phyloP scores from a whole-genome alignment of 2,329 filamentous ascomycete genomes.

The Colletotrichum sp. region DNA sequence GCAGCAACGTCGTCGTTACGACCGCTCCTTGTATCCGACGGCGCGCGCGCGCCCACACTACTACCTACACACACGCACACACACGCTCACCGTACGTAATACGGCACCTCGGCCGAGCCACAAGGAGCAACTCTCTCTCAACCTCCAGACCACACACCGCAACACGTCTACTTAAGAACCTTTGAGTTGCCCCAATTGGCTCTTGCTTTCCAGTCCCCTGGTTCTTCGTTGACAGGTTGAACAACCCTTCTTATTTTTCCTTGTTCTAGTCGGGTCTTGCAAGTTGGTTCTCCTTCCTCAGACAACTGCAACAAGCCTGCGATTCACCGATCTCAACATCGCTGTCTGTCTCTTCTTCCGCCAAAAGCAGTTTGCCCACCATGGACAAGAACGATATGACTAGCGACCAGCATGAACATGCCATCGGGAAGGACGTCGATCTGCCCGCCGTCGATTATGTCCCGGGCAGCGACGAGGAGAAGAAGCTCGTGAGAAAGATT shows the following conservation, averaged over 20 bases:
- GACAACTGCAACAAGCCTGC: neutral
- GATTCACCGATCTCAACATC: neutral
- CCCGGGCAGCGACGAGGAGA: slow-evolving; percentile 34
- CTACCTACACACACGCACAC: neutral
- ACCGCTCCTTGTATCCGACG: neutral
- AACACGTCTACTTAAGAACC: neutral
- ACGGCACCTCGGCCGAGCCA: neutral
- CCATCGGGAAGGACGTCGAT: neutral
- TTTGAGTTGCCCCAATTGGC: neutral
- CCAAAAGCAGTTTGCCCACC: neutral
- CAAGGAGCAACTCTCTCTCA: neutral
- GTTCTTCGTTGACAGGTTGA: neutral
- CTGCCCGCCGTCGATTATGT: slow-evolving; percentile 26
- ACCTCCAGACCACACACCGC: neutral
- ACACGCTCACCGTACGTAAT: neutral
- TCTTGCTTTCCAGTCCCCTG: neutral
- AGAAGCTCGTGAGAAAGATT: slow-evolving; percentile 41
- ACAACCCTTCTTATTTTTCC: neutral
- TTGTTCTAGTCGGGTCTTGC: neutral
- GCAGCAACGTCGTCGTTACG: neutral
- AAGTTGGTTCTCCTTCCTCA: neutral
- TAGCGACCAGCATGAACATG: slow-evolving; percentile 8
- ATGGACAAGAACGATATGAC: slow-evolving; percentile 23
- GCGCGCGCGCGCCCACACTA: neutral
- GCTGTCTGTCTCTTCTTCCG: neutral